Conservation (phyloP, 257 asterid species). For the Nicotiana obtusifolia region DNA sequence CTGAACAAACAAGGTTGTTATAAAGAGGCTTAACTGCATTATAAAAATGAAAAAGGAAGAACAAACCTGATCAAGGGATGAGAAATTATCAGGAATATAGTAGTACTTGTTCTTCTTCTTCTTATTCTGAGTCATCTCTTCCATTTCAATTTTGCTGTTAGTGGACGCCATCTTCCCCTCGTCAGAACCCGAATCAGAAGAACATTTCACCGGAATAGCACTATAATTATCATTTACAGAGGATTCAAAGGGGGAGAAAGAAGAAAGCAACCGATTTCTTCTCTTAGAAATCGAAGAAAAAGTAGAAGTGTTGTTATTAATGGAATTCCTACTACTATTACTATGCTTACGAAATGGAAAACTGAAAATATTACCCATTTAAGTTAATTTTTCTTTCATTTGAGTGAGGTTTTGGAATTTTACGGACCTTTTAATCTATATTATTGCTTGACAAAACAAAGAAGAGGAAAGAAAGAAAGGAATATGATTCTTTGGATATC, state of each 20-base stretch:
- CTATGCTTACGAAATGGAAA: neutral
- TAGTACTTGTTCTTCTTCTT: constrained; percentile 49
- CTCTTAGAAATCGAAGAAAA: neutral
- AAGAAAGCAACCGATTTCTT: neutral
- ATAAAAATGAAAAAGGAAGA: neutral
- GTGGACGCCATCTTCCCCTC: constrained; percentile 8
- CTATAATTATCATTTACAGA: neutral
- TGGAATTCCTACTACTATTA: neutral
- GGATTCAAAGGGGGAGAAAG: neutral
- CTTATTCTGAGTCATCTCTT: neutral
- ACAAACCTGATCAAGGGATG: constrained; percentile 64
- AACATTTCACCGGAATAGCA: neutral
- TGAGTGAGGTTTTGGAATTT: neutral
- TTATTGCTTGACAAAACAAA: neutral
- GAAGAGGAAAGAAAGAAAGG: neutral
- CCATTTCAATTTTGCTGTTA: constrained; percentile 13
- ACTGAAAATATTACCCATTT: neutral
- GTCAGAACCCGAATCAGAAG: neutral
- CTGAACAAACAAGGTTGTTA: too few species aligned
- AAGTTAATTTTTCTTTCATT: neutral
- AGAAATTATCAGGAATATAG: constrained; percentile 55
- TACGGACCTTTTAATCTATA: neutral
- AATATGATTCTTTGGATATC: neutral
- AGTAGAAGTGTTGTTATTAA: neutral
- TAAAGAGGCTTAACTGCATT: too few species aligned